A percentile compares a stretch with the other conserved stretches of the same genome.
phyloP scores from a whole-genome alignment of 192 early-diverging fungal genomes.

The Anaeromyces robustus region DNA sequence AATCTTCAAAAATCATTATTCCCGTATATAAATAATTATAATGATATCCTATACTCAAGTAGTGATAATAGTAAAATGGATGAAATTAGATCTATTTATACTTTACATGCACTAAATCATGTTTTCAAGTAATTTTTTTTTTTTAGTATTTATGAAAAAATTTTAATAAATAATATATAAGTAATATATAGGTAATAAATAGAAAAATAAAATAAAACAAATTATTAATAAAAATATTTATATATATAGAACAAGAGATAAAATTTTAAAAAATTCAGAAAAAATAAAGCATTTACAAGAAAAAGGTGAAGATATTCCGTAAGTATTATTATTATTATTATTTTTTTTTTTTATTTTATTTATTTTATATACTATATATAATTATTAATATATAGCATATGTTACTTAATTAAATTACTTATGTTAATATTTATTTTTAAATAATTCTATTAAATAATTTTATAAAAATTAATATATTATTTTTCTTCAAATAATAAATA shows the following conservation, averaged over 20 bases:
- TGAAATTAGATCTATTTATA: conserved; percentile 55
- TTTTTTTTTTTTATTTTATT: background rate
- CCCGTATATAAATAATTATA: conserved; percentile 50
- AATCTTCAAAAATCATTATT: conserved; percentile 43
- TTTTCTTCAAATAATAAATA: no score
- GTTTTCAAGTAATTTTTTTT: conserved; percentile 47
- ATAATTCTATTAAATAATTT: no score
- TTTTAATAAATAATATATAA: no score
- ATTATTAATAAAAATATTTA: background rate
- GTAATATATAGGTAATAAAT: no score
- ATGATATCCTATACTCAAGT: conserved; percentile 58
- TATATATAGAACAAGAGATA: conserved; percentile 34
- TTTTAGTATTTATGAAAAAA: no score
- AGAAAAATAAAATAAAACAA: no score
- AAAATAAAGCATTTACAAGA: conserved; percentile 47
- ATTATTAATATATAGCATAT: no score
- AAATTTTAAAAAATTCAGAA: conserved; percentile 64
- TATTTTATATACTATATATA: conserved; percentile 3
- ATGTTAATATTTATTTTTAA: no score
- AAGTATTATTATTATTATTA: conserved; percentile 4
- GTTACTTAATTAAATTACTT: no score
- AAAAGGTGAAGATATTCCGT: conserved; percentile 27
- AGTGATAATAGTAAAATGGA: conserved; percentile 38
- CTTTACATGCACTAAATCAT: conserved; percentile 83
- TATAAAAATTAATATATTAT: no score